Base-by-base conservation (phyloP, 2,329 filamentous ascomycete genomes). In the Periconia macrospinosa region DNA sequence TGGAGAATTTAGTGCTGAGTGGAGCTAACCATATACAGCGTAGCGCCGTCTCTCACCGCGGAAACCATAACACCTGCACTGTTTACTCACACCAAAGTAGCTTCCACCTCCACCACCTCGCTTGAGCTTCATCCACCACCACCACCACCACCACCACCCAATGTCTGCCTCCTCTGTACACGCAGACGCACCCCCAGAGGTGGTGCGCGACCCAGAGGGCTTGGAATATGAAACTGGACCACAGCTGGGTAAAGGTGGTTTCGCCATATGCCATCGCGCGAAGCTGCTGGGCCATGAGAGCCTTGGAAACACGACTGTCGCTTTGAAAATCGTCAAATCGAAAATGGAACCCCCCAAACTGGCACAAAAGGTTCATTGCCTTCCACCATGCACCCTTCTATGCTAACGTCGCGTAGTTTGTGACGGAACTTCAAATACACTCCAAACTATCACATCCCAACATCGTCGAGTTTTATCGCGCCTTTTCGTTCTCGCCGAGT, bases 401-500 rank as follows among this genome's bases (percentile, higher is more conserved):
- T 61, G 52, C 67, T 72, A 54, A 73, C 67, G 52, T 52, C 53
- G 46, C 41, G 27, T 59, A 88, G 85, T 89, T 89, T 72, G 83
- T 86, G 52, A 87, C 86, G 2, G 94, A 99, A 75, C 84, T 99
- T 7, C 93, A 97, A 75, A 97, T 99, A 56, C 94, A 99, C 77
- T 97, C 94, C 42, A 99, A 97, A 73, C 93, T 99, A 86, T 87
- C 88, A 53, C 94, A 99, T 70, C 89, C 90, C 49, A 96, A 97
- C 73, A 93, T 99, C 61, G 94, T 99, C 58, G 89, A 93, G 65
- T 99, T 99, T 74, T 86, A 96, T 67, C 87, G 93, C 63, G 94
- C 94, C 33, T 99, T 99, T 71, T 89, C 92, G 13, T 96, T 92
- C 73, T 83, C 91, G 61, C 87, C 85, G 59, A 92, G 88, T 72